A percentile compares a stretch with the other conserved stretches of the same genome.
phyloP scores from a whole-genome alignment of 495 filamentous ascomycete genomes.

The Aspergillus saccharolyticus region DNA sequence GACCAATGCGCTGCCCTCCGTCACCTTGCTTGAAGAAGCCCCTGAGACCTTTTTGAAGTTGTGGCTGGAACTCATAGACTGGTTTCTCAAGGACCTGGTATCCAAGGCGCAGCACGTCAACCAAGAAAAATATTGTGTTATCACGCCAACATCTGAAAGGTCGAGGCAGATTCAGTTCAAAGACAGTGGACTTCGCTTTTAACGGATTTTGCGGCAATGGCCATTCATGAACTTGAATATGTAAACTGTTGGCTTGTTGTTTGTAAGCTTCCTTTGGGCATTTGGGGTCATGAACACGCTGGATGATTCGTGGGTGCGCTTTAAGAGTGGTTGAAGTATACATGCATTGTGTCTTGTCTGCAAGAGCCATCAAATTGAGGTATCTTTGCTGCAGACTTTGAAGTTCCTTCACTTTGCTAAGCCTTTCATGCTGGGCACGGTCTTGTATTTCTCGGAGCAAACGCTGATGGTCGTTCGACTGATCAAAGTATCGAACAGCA shows the following conservation, averaged over 20 bases:
- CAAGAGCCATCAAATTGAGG: slow-evolving; percentile 23
- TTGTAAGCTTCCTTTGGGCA: slow-evolving; percentile 31
- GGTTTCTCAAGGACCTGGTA: slow-evolving; percentile 12
- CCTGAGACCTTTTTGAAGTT: slow-evolving; percentile 15
- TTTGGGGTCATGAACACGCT: slow-evolving; percentile 13
- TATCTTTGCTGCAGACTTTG: slow-evolving; percentile 27
- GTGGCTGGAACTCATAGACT: slow-evolving; percentile 8
- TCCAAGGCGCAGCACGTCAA: slow-evolving; percentile 28
- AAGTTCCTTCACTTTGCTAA: slow-evolving; percentile 43
- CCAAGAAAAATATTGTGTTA: slow-evolving; percentile 38
- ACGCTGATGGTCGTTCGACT: slow-evolving; percentile 39
- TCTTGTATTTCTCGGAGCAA: slow-evolving; percentile 26
- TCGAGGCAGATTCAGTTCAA: slow-evolving; percentile 50
- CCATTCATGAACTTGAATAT: slow-evolving; percentile 56
- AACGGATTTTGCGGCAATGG: slow-evolving; percentile 43
- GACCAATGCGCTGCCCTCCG: slow-evolving; percentile 9
- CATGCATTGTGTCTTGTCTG: slow-evolving; percentile 22
- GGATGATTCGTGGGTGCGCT: slow-evolving; percentile 7
- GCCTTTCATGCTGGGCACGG: slow-evolving; percentile 16
- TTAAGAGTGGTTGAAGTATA: slow-evolving; percentile 16
- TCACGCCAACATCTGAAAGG: slow-evolving; percentile 52
- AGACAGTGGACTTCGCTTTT: slow-evolving; percentile 45
- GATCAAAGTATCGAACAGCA: slow-evolving; percentile 49
- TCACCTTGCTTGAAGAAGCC: background rate
- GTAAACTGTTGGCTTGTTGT: slow-evolving; percentile 27